Percentiles rank a stretch among this genome's conserved stretches.
Conservation (phyloP, 2,329 filamentous ascomycete genomes). For the Colletotrichum horii region DNA sequence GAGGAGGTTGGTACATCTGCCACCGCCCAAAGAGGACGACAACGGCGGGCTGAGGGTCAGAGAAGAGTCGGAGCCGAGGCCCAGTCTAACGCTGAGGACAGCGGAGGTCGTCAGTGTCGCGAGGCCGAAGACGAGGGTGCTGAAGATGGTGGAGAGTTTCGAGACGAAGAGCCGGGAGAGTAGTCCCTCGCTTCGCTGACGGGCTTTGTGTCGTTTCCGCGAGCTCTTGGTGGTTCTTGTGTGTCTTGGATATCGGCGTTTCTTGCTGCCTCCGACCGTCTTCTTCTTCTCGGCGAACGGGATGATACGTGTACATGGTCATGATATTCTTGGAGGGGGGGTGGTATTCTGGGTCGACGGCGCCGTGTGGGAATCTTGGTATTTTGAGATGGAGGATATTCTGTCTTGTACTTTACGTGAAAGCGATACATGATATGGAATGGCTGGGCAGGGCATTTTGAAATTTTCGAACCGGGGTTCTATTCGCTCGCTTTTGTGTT, state of each 20-base stretch:
- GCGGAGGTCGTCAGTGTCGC: slow-evolving; percentile 53
- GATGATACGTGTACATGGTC: background rate
- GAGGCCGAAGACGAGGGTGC: slow-evolving; percentile 49
- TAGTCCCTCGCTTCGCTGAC: slow-evolving; percentile 34
- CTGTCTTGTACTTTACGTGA: background rate
- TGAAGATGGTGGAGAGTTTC: slow-evolving; percentile 61
- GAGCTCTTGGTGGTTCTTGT: background rate
- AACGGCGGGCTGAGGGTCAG: background rate
- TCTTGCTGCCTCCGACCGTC: background rate
- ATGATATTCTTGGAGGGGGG: background rate
- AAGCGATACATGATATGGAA: background rate
- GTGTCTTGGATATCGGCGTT: background rate
- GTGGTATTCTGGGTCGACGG: background rate
- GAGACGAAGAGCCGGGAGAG: slow-evolving; percentile 49
- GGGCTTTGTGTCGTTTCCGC: background rate
- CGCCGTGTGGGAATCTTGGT: background rate
- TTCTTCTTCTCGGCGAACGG: background rate
- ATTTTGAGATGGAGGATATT: background rate
- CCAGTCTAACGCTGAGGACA: slow-evolving; percentile 42
- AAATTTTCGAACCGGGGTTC: background rate
- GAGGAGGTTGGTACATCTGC: slow-evolving; percentile 19
- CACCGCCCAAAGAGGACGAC: slow-evolving; percentile 16
- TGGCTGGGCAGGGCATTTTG: background rate
- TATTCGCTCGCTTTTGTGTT: background rate
- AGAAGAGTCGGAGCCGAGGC: slow-evolving; percentile 29